Evolutionary conservation across 179 eudicot genomes (phyloP).

Genomic region (Beta corolliflora): DNA sequence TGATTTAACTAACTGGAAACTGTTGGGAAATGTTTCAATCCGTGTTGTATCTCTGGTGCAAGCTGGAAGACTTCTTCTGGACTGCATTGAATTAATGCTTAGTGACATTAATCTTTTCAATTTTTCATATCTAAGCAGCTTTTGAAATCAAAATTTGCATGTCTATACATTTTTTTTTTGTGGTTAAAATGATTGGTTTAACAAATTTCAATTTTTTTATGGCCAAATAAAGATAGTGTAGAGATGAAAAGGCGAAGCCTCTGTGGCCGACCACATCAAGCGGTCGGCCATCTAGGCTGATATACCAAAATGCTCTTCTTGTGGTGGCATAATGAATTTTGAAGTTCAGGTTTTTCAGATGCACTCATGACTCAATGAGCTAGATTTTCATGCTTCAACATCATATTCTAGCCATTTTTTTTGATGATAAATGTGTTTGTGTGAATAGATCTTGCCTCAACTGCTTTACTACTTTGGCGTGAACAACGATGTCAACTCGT

Average conservation of each 20-base stretch:
- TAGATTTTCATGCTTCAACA: background rate
- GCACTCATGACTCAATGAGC: background rate
- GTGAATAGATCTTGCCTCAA: slow-evolving; percentile 78
- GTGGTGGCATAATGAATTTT: slow-evolving; percentile 49
- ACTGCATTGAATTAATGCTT: background rate
- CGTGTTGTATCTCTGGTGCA: background rate
- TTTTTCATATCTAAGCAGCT: background rate
- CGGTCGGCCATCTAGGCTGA: slow-evolving; percentile 67
- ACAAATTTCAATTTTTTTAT: background rate
- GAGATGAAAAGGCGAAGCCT: slow-evolving; percentile 60
- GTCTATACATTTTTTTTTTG: background rate
- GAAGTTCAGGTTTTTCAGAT: slow-evolving; percentile 71
- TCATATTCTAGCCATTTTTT: background rate
- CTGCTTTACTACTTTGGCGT: slow-evolving; percentile 74
- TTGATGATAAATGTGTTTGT: background rate
- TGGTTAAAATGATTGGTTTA: background rate
- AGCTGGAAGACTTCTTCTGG: background rate
- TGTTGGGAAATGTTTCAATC: background rate
- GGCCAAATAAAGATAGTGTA: slow-evolving; percentile 54
- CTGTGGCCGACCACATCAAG: slow-evolving; percentile 81
- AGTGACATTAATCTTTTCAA: background rate
- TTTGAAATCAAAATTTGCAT: background rate
- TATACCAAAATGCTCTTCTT: slow-evolving; percentile 62
- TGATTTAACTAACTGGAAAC: background rate
- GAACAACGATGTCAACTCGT: slow-evolving; percentile 65